Evolutionary conservation across 2,329 filamentous ascomycete species (phyloP), one percentile per base, ranked within the genome.

Genomic region (Didymella sp.): DNA sequence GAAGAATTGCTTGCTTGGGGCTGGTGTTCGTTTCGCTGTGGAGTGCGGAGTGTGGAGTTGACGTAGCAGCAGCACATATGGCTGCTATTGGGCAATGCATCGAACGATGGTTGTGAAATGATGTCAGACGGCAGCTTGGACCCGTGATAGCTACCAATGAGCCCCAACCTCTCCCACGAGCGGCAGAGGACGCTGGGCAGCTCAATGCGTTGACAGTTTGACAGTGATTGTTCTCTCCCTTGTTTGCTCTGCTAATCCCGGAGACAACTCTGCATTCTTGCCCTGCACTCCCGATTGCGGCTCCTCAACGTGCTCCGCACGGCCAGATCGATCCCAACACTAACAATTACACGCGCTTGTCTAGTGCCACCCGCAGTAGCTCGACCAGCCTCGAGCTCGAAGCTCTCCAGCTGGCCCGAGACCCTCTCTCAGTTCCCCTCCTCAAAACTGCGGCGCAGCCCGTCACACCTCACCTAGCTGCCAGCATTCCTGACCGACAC

Each of bases 331-430:
- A 51, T 58, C 60, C 61, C 63, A 62, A 57, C 59, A 60, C 50
- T 57, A 58, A 62, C 56, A 42, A 66, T 56, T 59, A 61, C 55
- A 56, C 55, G 45, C 60, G 60, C 68, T 66, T 66, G 61, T 67
- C 70, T 73, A 70, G 70, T 61, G 69, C 67, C 58, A 48, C 57
- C 68, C 51, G 61, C 67, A 68, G 60, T 69, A 71, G 63, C 62
- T 53, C 40, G 42, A 44, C 63, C 62, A 65, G 64, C 64, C 41
- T 47, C 51, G n/a, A 46, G 42, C 43, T 47, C 35, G 22, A 33
- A 46, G 33, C 42, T 67, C 17, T 30, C 27, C 50, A 46, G 31
- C 55, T 49, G 65, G 57, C 60, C 55, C 58, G 44, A 51, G 56
- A 56, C 59, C 56, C 61, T 61, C 43, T 51, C 43, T 37, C 62